Evolutionary conservation across 306 rosid genomes (phyloP), one percentile per base, ranked within the genome.

Genomic region (Trifolium dubium): DNA sequence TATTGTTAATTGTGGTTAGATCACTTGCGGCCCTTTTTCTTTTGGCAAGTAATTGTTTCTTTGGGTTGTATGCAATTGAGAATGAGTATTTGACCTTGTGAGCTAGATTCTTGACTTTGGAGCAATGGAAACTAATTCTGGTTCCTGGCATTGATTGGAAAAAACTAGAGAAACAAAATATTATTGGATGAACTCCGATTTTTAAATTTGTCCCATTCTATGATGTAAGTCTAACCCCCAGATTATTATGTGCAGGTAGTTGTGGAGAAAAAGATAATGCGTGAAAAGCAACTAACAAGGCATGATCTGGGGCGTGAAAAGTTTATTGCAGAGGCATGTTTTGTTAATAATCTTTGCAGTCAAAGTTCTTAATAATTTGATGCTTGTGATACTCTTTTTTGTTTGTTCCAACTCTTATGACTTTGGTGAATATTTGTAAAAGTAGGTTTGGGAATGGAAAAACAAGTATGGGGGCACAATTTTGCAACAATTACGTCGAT

Each of bases 371-470:
- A 39, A 30, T 58, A 77, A 58, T 34, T 77, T 74, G 65, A 53
- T 63, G 56, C 28, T 80, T 77, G 62, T 77, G 62, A 49, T 63
- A 44, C 37, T 0, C 51, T 13, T 50, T 43, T 13, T 5, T 63
- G 13, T 77, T 63, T 51, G 43, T 55, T 77, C 59, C 19, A 31
- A 56, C 54, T 10, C 75, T 12, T 64, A 49, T 31, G 12, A 53
- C 64, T 40, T 73, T 77, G 65, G 54, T 67, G 70, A 68, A 18
- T 75, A 18, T 81, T 66, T 81, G 69, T 50, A 19, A 73, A 19
- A 85, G 78, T 70, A 94, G 98, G 98, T 94, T 28, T 94, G 97
- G 98, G 82, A 91, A 14, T 94, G 98, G 98, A 94, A 88, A 86
- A 63, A 88, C 71, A 87, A 86, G 85, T 83, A 89, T 43, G 98